Base-by-base conservation (phyloP, 148 eudicot genomes). In the Rhododendron simsii region DNA sequence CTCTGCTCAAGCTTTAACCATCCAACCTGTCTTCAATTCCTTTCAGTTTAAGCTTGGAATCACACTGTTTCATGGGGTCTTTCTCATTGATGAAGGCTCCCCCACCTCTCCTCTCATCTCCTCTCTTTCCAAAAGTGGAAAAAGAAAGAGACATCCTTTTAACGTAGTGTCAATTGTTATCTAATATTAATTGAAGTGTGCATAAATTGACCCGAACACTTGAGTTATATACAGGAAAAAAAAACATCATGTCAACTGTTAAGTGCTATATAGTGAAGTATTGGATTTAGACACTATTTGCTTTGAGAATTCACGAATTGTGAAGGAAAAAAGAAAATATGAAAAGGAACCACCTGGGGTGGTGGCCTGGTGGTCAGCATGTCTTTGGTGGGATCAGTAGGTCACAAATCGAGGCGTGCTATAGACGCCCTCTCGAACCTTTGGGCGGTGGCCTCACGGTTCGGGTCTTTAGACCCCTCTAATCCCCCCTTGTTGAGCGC, bases 1-100 rank as follows among this genome's bases (percentile, higher is more conserved):
- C 81, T 21, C 81, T 57, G 37, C 71, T 77, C 81, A 53, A 53
- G 81, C 86, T 75, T 57, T 84, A 53, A 23, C 53, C 12, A 50
- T 80, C 51, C 81, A 75, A 75, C 53, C 81, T 55, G 71, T 84
- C 81, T 84, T 67, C 73, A n/a, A 26, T 67, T 67, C 73, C 73
- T 63, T 67, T 57, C 86, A 26, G 76, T 77, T 78, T n/a, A 77
- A 85, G 82, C 82, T 85, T 85, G 50, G 75, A 78, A 85, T 76
- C 74, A 78, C 74, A 23, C 73, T 76, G 55, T 35, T 59, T 69
- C n/a, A 23, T 81, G 41, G 82, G 81, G 26, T 37, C 50, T 15
- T 65, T 48, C 73, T 77, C 74, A 26, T 39, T 77, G 82, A 78
- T 77, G 81, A 55, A 53, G 23, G 47, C 44, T 84, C 67, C 79